Evolutionary conservation across 108 stramenopile species (phyloP).

Genomic region (Cyclostephanos invisitatus): DNA sequence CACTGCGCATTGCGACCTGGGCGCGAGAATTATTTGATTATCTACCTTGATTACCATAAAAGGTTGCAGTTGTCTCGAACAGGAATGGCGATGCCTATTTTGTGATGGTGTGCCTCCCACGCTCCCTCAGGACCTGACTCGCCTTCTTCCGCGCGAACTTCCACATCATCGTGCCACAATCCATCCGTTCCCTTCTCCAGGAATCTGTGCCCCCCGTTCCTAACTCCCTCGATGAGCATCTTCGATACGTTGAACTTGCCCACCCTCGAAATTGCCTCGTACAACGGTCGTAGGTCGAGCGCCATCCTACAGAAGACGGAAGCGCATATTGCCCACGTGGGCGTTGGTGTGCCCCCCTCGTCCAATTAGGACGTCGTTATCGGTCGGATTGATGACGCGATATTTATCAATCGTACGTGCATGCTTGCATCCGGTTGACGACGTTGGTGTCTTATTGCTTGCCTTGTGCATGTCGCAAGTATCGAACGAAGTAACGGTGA

Average conservation of each 20-base stretch:
- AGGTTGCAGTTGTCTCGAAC: too few relatives aligned
- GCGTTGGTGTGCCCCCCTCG: constrained; percentile 72
- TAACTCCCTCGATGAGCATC: constrained; percentile 30
- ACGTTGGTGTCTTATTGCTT: too few relatives aligned
- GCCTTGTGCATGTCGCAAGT: too few relatives aligned
- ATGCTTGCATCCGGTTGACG: too few relatives aligned
- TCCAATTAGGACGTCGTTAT: constrained; percentile 76
- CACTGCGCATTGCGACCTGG: too few relatives aligned
- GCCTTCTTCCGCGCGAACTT: constrained; percentile 1
- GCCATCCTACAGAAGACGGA: constrained; percentile 52
- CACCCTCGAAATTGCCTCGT: constrained; percentile 16
- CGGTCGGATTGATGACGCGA: constrained; percentile 26
- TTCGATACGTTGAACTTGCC: constrained; percentile 38
- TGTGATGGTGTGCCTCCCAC: too few relatives aligned
- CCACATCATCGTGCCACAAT: constrained; percentile 42
- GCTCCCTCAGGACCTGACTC: too few relatives aligned
- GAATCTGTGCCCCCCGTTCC: constrained; percentile 28
- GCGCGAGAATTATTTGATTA: too few relatives aligned
- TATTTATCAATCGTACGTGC: constrained; percentile 16
- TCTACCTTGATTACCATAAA: too few relatives aligned
- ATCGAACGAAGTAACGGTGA: too few relatives aligned
- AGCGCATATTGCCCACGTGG: constrained; percentile 70
- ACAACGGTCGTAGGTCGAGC: constrained; percentile 11
- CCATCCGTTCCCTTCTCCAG: constrained; percentile 41
- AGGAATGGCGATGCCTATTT: too few relatives aligned